Base-by-base conservation (phyloP, 495 filamentous ascomycete genomes). In the Aspergillus panamensis region DNA sequence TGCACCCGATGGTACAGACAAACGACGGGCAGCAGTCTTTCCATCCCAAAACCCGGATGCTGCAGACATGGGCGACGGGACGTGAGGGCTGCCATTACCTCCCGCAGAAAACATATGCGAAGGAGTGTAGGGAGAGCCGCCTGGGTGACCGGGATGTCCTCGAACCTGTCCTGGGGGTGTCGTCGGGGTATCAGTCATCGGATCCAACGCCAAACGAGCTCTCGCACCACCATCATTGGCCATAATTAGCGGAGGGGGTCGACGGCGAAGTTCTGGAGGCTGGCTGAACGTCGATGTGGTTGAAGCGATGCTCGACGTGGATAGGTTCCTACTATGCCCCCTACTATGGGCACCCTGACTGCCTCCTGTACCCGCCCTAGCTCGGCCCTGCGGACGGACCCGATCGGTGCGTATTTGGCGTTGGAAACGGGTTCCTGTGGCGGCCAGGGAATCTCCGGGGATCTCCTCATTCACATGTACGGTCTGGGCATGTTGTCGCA, bases 401-500 rank as follows among this genome's bases (percentile, higher is more conserved):
- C 85, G 77, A 53, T 89, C 86, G 6, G 92, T 96, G 54, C 93
- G 83, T 50, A 96, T 90, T 73, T 97, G 95, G 60, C 95, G 82
- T 68, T 97, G 93, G 67, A 96, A 97, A 20, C 93, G 78, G 25
- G 92, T 95, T 16, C 93, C 91, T 5, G 92, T 96, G 40, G 95
- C 95, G 7, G 94, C 95, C 10, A 97, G 80, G 8, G 95, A 97
- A 70, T 96, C 91, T 14, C 83, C 83, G 3, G 94, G 94, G 17
- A 97, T 98, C 48, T 96, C 93, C 68, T 97, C 95, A 72, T 97
- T 96, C 43, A 95, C 88, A 66, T 98, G 95, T 1, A 98, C 95
- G 0, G 95, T 98, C 66, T 96, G 95, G 14, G 94, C 95, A 75
- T 98, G 94, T 64, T 98, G 94, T 39, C 94, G 85, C 35, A 98